Evolutionary conservation across 305 asterid species (phyloP), one percentile per base, ranked within the genome.

Genomic region (Caryopteris hybrid): DNA sequence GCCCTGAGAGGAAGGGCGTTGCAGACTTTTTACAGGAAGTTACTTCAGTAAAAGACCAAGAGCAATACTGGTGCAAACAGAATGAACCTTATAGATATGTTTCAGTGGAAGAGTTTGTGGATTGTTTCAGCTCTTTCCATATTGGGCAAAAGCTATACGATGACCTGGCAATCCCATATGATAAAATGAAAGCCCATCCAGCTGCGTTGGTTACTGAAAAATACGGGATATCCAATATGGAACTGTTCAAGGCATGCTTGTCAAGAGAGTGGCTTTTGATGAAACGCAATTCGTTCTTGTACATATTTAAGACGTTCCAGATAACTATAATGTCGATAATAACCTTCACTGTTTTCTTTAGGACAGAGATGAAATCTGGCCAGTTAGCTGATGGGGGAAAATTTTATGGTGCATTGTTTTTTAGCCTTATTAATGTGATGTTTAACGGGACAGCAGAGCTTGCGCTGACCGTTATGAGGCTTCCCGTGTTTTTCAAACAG

Each of bases 21-120:
- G 97, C 99, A 0, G 99, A 94, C 72, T 94, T 94, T 74, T 80
- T 94, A 38, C 98, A 92, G 77, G 98, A 92, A 79, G 96, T 92
- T 33, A 92, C 96, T 31, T 93, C 99, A n/a, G 8, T 67, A 31
- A 93, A 93, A 70, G 99, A 93, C 54, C 99, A 93, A 79, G 88
- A 83, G 63, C 97, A 93, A 51, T 93, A 91, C 82, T 93, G 99
- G 99, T 85, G 36, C 78, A 80, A 76, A 63, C 87, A 83, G 53
- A 60, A 82, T 23, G 90, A 87, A 56, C 87, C 95, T 46, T 93
- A 91, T 58, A 73, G 70, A 43, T 87, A 62, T 43, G 65, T 93
- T 57, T 80, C 99, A 14, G 94, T 84, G 20, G 33, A 77, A 38
- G 96, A 91, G 74, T 91, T 91, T 61, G 91, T 82, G 1, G 85